Conservation (phyloP, 371 early-diverging fungal genomes). For the Blakeslea trispora region DNA sequence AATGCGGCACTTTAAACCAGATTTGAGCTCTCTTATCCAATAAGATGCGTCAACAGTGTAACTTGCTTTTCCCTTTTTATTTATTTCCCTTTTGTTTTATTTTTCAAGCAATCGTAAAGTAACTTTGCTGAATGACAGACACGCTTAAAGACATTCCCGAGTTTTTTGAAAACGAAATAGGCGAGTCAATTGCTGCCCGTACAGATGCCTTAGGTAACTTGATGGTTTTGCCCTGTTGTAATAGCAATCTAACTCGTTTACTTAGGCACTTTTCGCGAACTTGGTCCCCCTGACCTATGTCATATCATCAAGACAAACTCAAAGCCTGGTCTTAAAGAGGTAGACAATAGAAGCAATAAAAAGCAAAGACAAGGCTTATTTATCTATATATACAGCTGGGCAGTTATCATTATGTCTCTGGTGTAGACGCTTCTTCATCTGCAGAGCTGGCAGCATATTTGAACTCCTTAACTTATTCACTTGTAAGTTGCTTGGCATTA, state of each 20-base stretch:
- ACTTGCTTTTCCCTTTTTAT: not conserved
- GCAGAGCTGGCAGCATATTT: slow-evolving; percentile 94
- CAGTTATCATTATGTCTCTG: slow-evolving; percentile 91
- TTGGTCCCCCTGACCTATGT: slow-evolving; percentile 96
- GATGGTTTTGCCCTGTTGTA: too few relatives aligned
- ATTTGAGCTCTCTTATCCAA: too few relatives aligned
- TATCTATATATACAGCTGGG: slow-evolving; percentile 16
- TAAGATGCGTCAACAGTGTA: too few relatives aligned
- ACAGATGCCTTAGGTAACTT: slow-evolving; percentile 87
- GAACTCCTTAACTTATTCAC: slow-evolving; percentile 89
- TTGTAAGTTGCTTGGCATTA: slow-evolving; percentile 73
- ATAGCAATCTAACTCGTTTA: not conserved
- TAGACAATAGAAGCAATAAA: slow-evolving; percentile 33
- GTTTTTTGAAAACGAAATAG: slow-evolving; percentile 90
- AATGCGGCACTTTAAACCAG: too few relatives aligned
- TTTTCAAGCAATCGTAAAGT: too few relatives aligned
- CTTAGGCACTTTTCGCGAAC: slow-evolving; percentile 82
- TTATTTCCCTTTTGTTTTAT: not conserved
- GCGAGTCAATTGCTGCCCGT: slow-evolving; percentile 82
- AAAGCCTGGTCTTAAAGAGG: slow-evolving; percentile 80
- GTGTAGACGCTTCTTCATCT: slow-evolving; percentile 91
- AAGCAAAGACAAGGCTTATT: too few relatives aligned
- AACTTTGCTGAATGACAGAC: slow-evolving; percentile 40
- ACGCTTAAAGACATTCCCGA: slow-evolving; percentile 83
- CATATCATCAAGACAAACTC: slow-evolving; percentile 89